A percentile compares a stretch with the other conserved stretches of the same genome.
Evolutionary conservation across 78 protist species (phyloP).

Genomic region (Planoprotostelium fungivorum): DNA sequence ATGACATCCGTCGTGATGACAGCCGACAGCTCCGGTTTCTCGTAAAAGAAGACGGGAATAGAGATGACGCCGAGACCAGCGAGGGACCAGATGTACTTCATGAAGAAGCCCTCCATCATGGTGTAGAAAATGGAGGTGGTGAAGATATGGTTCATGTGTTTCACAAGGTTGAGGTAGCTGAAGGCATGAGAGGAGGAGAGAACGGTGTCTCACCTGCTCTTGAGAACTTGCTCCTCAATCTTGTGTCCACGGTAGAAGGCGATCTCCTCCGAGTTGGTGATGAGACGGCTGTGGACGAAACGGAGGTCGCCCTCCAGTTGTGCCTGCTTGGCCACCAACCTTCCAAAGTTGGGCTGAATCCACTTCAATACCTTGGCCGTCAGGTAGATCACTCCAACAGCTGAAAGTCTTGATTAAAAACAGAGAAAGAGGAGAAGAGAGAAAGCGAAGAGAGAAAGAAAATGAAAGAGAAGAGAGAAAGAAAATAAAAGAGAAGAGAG

Average conservation of each 20-base stretch:
- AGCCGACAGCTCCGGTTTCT: neutral
- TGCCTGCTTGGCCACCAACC: constrained; percentile 13
- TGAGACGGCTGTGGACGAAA: constrained; percentile 18
- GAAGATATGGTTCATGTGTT: constrained; percentile 11
- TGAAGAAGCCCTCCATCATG: constrained; percentile 29
- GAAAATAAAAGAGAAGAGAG: too few species aligned
- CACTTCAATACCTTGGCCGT: neutral
- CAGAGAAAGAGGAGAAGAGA: neutral
- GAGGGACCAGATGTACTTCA: constrained; percentile 48
- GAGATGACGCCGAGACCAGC: constrained; percentile 34
- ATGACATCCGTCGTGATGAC: neutral
- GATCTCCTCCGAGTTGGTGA: constrained; percentile 37
- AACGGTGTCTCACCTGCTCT: neutral
- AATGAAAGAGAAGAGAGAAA: too few species aligned
- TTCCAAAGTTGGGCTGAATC: constrained; percentile 28
- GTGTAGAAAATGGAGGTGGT: neutral
- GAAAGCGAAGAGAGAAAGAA: too few species aligned
- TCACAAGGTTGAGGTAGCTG: neutral
- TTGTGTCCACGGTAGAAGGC: constrained; percentile 48
- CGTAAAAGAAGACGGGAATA: constrained; percentile 21
- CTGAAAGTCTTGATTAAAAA: neutral
- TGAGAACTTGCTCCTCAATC: constrained; percentile 7
- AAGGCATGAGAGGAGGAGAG: neutral
- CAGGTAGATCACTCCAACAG: neutral
- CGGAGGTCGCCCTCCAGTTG: constrained; percentile 34